A percentile compares a stretch with the other conserved stretches of the same genome.
These are phyloP conservation scores for Bretschneidera sinensis DNA, from an alignment of 345 rosid genomes.

Conservation along the genomic window DNA sequence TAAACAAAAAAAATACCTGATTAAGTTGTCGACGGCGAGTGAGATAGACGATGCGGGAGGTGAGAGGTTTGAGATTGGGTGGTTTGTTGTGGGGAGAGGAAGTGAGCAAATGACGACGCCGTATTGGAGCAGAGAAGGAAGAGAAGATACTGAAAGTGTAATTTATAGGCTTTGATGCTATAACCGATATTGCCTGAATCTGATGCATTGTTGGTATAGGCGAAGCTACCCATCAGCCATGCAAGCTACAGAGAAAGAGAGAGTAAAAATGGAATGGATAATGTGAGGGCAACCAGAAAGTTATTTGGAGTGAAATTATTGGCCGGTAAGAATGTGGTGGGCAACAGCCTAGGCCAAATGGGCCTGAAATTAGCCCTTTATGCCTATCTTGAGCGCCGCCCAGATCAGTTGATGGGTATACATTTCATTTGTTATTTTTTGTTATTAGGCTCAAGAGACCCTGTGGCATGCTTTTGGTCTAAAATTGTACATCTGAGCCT, in stretches of 20 bases:
- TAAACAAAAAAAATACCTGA: slow-evolving; percentile 14
- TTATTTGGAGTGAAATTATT: no score
- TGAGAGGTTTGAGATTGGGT: slow-evolving; percentile 50
- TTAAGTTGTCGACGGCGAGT: slow-evolving; percentile 61
- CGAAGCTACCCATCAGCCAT: slow-evolving; percentile 40
- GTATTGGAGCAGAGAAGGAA: slow-evolving; percentile 30
- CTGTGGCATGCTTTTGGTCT: no score
- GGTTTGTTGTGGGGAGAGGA: slow-evolving; percentile 16
- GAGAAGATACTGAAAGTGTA: slow-evolving; percentile 12
- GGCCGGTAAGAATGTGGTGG: no score
- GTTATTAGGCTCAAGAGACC: no score
- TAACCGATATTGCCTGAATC: slow-evolving; percentile 17
- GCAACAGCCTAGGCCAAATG: no score
- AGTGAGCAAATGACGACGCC: slow-evolving; percentile 30
- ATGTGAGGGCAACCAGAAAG: no score
- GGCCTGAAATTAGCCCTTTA: no score
- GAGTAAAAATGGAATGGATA: no score
- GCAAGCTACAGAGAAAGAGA: background rate
- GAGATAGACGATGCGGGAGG: slow-evolving; percentile 61
- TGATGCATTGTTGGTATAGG: slow-evolving; percentile 27
- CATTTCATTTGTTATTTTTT: no score
- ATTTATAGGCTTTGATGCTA: slow-evolving; percentile 6
- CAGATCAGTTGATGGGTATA: no score
- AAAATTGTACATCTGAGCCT: no score
- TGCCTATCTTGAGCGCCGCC: no score